Conservation (phyloP, 2,329 filamentous ascomycete species). For the Albifimbria verrucaria region DNA sequence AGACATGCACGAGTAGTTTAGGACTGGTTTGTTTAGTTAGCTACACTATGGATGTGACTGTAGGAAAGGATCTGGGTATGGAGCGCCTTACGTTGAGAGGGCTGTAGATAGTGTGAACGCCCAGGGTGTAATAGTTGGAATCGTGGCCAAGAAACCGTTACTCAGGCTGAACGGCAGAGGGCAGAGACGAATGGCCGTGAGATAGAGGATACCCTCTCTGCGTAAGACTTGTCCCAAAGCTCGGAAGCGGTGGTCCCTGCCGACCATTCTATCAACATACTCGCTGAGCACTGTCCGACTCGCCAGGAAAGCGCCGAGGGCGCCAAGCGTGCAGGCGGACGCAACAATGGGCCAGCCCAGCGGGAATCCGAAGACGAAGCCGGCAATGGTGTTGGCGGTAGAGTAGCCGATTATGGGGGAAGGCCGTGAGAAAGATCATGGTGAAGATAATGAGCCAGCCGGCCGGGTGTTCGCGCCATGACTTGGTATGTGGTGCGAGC, state of each 20-base stretch:
- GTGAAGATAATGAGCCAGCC: slow-evolving; percentile 77
- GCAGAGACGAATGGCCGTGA: slow-evolving; percentile 89
- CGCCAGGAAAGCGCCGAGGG: slow-evolving; percentile 73
- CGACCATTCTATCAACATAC: slow-evolving; percentile 78
- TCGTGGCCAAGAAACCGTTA: slow-evolving; percentile 91
- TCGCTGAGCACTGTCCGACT: slow-evolving; percentile 74
- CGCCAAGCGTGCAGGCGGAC: slow-evolving; percentile 73
- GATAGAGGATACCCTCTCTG: slow-evolving; percentile 81
- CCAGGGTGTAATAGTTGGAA: slow-evolving; percentile 77
- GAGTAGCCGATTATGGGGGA: slow-evolving; percentile 89
- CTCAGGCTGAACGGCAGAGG: slow-evolving; percentile 89
- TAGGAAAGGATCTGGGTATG: too few relatives aligned
- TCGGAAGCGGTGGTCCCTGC: slow-evolving; percentile 80
- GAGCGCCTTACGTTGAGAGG: slow-evolving; percentile 53
- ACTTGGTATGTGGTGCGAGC: slow-evolving; percentile 68
- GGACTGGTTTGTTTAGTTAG: slow-evolving; percentile 57
- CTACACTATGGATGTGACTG: too few relatives aligned
- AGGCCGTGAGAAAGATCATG: slow-evolving; percentile 71
- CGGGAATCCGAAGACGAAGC: slow-evolving; percentile 55
- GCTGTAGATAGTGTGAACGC: slow-evolving; percentile 81
- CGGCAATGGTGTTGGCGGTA: slow-evolving; percentile 57
- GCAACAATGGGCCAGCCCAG: slow-evolving; percentile 80
- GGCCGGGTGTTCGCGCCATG: slow-evolving; percentile 69
- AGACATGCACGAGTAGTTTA: slow-evolving; percentile 88
- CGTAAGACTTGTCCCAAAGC: slow-evolving; percentile 85